Percentiles rank a stretch among this genome's conserved stretches.
These are phyloP conservation scores for Leccinum obscurum DNA, from an alignment of 768 basidiomycete species.

Conservation along the genomic window DNA sequence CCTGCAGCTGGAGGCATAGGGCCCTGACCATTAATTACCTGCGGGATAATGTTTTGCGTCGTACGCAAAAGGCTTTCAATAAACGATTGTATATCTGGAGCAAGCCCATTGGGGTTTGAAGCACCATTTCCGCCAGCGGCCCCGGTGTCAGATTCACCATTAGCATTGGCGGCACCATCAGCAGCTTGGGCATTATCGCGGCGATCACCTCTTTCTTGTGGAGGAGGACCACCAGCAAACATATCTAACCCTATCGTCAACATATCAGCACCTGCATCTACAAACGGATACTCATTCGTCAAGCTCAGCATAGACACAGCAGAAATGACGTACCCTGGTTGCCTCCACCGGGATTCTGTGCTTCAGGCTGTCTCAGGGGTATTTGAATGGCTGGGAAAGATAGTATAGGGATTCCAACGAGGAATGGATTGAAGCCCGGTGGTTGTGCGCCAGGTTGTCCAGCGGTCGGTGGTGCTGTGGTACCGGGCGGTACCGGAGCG, in stretches of 20 bases:
- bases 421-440: slow-evolving; percentile 19
- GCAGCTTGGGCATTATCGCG: slow-evolving; percentile 10
- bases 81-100: slow-evolving; percentile 22
- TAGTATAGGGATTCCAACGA: slow-evolving; percentile 25
- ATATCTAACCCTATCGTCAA: slow-evolving; percentile 45
- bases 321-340: slow-evolving; percentile 21
- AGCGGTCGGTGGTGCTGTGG: neutral
- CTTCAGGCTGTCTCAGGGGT: slow-evolving; percentile 18
- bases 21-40: slow-evolving; percentile 19
- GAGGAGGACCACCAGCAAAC: slow-evolving; percentile 29
- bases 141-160: slow-evolving; percentile 4
- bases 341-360: slow-evolving; percentile 13
- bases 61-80: slow-evolving; percentile 30
- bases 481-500: slow-evolving; percentile 1
- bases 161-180: slow-evolving; percentile 3
- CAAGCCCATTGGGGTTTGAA: slow-evolving; percentile 18
- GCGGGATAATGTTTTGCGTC: slow-evolving; percentile 27
- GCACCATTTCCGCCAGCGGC: slow-evolving; percentile 20
- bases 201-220: slow-evolving; percentile 11
- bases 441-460: slow-evolving; percentile 11
- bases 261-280: slow-evolving; percentile 22
- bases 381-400: slow-evolving; percentile 30
- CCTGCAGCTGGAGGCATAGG: slow-evolving; percentile 2
- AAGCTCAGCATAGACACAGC: slow-evolving; percentile 19
- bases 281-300: slow-evolving; percentile 17